Conservation (phyloP, 345 rosid genomes). For the Eucalyptus curtisii region DNA sequence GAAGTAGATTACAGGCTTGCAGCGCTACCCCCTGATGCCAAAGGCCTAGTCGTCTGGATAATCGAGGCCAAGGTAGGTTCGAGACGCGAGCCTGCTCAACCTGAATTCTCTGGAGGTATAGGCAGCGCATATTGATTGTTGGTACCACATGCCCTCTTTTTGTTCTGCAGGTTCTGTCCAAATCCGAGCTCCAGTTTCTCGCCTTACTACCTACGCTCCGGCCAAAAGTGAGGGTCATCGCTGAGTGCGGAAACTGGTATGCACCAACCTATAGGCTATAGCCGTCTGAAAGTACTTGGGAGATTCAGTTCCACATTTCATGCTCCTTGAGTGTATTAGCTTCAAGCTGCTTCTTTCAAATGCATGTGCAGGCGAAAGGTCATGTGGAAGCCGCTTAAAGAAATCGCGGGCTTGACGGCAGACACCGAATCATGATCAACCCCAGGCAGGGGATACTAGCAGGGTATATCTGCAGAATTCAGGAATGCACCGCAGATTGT, state of each 20-base stretch:
- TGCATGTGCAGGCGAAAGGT: slow-evolving; percentile 57
- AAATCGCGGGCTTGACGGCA: slow-evolving; percentile 49
- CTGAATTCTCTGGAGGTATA: not conserved
- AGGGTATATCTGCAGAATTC: not conserved
- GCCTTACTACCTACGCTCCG: slow-evolving; percentile 82
- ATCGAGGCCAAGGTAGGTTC: slow-evolving; percentile 75
- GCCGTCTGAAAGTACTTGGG: not conserved
- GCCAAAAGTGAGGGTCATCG: slow-evolving; percentile 78
- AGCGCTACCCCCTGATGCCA: slow-evolving; percentile 61
- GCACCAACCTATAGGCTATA: no score
- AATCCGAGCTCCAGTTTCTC: slow-evolving; percentile 77
- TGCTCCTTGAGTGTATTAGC: not conserved
- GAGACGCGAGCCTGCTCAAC: not conserved
- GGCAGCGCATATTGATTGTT: not conserved
- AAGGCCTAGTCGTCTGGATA: slow-evolving; percentile 84
- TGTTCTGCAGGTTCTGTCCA: slow-evolving; percentile 57
- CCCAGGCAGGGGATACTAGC: not conserved
- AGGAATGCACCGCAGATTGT: not conserved
- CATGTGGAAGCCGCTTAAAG: slow-evolving; percentile 77
- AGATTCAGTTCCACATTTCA: not conserved
- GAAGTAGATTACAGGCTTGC: slow-evolving; percentile 80
- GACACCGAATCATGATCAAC: slow-evolving; percentile 4
- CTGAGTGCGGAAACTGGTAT: slow-evolving; percentile 91
- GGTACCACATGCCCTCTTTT: not conserved
- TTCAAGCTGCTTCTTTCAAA: no score